A percentile compares a stretch with the other conserved stretches of the same genome.
Conservation (phyloP, 176 grass and related monocot species). For the Paspalum vaginatum region DNA sequence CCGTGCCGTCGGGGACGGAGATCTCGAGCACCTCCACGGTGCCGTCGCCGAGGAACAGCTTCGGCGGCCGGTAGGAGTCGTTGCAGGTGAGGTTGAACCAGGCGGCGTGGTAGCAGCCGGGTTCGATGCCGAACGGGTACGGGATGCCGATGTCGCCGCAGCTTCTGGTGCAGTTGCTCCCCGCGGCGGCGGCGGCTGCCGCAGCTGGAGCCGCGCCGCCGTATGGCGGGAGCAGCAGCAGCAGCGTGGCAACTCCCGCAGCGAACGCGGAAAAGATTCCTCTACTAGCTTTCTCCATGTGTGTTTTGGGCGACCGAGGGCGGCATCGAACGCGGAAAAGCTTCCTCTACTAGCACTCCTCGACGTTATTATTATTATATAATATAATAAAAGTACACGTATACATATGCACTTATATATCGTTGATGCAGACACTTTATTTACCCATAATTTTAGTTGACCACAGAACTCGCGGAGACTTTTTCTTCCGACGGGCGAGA, state of each 20-base stretch:
- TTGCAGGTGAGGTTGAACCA: conserved; percentile 60
- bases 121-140: conserved; percentile 59
- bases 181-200: not conserved
- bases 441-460: too few species aligned
- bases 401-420: too few species aligned
- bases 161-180: not conserved
- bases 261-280: not conserved
- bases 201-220: not conserved
- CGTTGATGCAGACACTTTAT: too few species aligned
- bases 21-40: conserved; percentile 51
- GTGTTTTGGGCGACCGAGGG: too few species aligned
- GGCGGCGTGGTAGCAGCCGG: conserved; percentile 36
- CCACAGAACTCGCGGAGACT: too few species aligned
- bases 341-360: too few species aligned
- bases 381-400: too few species aligned
- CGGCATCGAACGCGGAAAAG: too few species aligned
- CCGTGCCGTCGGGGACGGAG: conserved; percentile 21
- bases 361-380: too few species aligned
- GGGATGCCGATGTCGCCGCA: conserved; percentile 53
- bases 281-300: not conserved
- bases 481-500: too few species aligned
- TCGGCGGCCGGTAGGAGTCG: conserved; percentile 23
- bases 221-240: not conserved
- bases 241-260: not conserved
- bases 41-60: conserved; percentile 50